Base-by-base conservation (phyloP, 2,329 filamentous ascomycete species). In the Ophiosphaerella korrae region DNA sequence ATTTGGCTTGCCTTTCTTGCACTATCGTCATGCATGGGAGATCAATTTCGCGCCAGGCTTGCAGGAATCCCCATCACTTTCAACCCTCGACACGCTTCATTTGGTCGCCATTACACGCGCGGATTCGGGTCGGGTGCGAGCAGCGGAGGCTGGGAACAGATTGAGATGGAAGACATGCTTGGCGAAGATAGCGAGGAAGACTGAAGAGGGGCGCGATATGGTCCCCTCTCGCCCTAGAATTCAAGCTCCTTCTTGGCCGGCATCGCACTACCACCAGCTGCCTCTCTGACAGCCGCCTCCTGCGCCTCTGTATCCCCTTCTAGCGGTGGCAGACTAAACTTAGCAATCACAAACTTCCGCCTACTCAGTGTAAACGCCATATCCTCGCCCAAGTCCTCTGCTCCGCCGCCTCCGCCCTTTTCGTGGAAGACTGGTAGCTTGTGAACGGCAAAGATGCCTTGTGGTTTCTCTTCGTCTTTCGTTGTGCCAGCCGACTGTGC, bases 281-380 rank as follows among this genome's bases (percentile, higher is more conserved):
- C 64, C 72, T 50, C 74, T 41, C 66, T 58, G 12, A 64, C 64
- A 35, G 63, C 63, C 11, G 75, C 77, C 51, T 81, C 78, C 67
- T 86, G 84, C 12, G 81, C 84, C 63, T 85, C 84, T 37, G 76
- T 82, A 58, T 92, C 90, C 2, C 88, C 90, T 47, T 92, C 89
- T 35, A 93, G 79, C 0, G 94, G 94, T 23, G 94, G 94, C 37
- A 99, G 78, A 70, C 89, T 94, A 74, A 92, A 97, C 0, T 92
- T 91, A 64, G 88, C 89, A 57, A 99, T 91, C 34, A 90, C 83
- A 60, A 99, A 85, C 44, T 90, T 92, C 63, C 84, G 87, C 64
- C 90, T 82, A 71, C 91, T 96, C 44, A 99, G 76, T 53, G 87
- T 92, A 72, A 99, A 99, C 4, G 92, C 92, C 74, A 96, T 83